Conservation (phyloP, 768 basidiomycete species). For the Scleroderma citrinum region DNA sequence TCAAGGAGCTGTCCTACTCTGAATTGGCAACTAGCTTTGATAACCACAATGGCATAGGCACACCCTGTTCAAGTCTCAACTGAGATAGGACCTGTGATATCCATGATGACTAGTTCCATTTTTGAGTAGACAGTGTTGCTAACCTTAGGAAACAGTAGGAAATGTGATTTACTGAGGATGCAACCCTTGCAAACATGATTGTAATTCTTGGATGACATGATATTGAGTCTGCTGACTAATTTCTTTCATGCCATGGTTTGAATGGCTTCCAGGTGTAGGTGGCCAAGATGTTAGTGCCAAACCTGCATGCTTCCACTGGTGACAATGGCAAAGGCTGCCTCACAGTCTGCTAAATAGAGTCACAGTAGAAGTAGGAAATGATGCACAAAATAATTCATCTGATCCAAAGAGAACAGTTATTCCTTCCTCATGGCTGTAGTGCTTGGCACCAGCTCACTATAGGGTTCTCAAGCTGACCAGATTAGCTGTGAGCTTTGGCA, state of each 20-base stretch:
- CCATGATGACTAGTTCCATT: slow-evolving; percentile 9
- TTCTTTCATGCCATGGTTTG: background rate
- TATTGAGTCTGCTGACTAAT: slow-evolving; percentile 20
- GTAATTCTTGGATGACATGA: slow-evolving; percentile 12
- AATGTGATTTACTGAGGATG: slow-evolving; percentile 30
- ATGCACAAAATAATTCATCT: slow-evolving; percentile 3
- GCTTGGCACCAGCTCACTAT: slow-evolving; percentile 4
- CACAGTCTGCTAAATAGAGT: slow-evolving; percentile 6
- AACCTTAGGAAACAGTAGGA: slow-evolving; percentile 26
- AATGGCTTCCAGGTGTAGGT: slow-evolving; percentile 15
- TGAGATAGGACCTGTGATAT: slow-evolving; percentile 13
- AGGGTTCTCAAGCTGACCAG: slow-evolving; percentile 13
- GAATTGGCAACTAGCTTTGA: slow-evolving; percentile 5
- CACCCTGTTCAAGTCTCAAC: slow-evolving; percentile 6
- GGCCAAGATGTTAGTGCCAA: slow-evolving; percentile 25
- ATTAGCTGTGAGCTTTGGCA: slow-evolving; percentile 13
- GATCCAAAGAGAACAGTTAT: slow-evolving; percentile 1
- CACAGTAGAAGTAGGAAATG: background rate
- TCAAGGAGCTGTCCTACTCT: slow-evolving; percentile 5
- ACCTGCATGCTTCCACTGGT: slow-evolving; percentile 9
- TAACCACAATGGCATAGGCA: slow-evolving; percentile 4
- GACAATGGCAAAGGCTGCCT: slow-evolving; percentile 5
- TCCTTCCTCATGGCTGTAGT: slow-evolving; percentile 3
- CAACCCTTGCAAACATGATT: slow-evolving; percentile 27
- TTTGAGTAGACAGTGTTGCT: slow-evolving; percentile 18